Percentiles rank a stretch among this genome's conserved stretches.
These are phyloP conservation scores for Aspergillus melleus DNA, from an alignment of 2,329 filamentous ascomycete genomes.

Conservation along the genomic window DNA sequence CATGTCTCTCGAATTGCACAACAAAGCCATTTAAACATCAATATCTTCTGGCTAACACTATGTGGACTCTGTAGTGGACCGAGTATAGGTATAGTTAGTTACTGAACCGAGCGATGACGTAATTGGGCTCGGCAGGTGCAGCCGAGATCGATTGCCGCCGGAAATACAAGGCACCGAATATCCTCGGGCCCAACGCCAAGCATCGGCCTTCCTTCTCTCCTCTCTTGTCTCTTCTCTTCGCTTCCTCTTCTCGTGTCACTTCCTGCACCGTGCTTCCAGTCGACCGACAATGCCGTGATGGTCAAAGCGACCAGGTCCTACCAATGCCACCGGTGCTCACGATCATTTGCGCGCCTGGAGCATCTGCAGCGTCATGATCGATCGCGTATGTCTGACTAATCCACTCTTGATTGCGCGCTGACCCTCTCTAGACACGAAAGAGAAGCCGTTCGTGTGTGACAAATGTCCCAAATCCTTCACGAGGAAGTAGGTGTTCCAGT, in stretches of 20 bases:
- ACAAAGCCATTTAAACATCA: too few species aligned
- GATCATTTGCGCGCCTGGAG: conserved; percentile 34
- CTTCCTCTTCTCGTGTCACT: neutral
- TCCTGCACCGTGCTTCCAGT: neutral
- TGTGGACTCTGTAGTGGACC: too few species aligned
- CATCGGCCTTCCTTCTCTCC: neutral
- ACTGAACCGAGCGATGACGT: too few species aligned
- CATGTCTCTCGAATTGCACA: too few species aligned
- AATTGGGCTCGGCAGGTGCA: too few species aligned
- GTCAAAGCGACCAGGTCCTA: conserved; percentile 22
- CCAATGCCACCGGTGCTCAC: conserved; percentile 32
- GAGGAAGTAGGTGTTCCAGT: conserved; percentile 26
- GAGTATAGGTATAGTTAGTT: too few species aligned
- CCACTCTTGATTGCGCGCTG: conserved; percentile 4
- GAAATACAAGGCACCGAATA: too few species aligned
- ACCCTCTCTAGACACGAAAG: conserved; percentile 32
- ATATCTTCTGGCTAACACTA: too few species aligned
- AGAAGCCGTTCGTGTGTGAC: conserved; percentile 32
- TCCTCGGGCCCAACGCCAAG: neutral
- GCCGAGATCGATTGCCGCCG: too few species aligned
- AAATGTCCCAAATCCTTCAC: conserved; percentile 37
- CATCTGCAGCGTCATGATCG: conserved; percentile 39
- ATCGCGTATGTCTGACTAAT: conserved; percentile 26
- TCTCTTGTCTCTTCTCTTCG: neutral
- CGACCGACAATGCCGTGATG: conserved; percentile 13